Conservation (phyloP, 2,329 filamentous ascomycete genomes). For the Verticillium nubilum region DNA sequence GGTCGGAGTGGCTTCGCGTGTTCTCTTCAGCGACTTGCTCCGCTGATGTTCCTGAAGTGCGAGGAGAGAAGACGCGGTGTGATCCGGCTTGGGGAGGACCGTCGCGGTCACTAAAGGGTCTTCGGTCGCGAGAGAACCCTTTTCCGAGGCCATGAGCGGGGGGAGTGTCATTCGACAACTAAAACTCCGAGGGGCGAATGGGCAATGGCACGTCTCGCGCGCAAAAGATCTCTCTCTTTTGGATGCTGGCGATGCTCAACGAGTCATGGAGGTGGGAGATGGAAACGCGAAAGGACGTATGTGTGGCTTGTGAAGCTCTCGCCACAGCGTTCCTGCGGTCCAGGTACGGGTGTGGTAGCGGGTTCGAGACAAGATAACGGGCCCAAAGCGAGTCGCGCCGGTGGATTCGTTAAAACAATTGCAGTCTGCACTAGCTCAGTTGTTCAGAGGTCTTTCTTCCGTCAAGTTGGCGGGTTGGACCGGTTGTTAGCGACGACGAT, state of each 20-base stretch:
- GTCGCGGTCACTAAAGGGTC: slow-evolving; percentile 33
- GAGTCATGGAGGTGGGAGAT: neutral
- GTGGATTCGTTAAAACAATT: neutral
- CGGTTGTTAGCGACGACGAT: neutral
- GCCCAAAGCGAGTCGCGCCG: neutral
- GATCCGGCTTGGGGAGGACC: neutral
- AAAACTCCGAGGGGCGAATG: neutral
- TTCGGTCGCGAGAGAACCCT: slow-evolving; percentile 47
- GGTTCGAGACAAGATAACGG: neutral
- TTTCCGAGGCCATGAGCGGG: slow-evolving; percentile 46
- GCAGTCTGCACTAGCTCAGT: neutral
- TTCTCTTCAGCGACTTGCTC: slow-evolving; percentile 34
- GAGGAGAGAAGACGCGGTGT: neutral
- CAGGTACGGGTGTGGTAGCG: neutral
- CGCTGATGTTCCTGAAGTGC: slow-evolving; percentile 12
- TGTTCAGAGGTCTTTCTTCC: neutral
- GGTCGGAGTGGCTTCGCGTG: slow-evolving; percentile 35
- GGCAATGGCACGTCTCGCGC: neutral
- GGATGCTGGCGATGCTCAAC: neutral
- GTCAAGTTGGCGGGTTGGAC: neutral
- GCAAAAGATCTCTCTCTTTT: neutral
- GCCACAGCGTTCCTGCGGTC: slow-evolving; percentile 2
- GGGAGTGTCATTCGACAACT: neutral
- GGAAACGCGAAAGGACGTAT: neutral
- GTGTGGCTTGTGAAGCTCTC: slow-evolving; percentile 5